phyloP scores from a whole-genome alignment of 768 basidiomycete species.

The Suillus subaureus region DNA sequence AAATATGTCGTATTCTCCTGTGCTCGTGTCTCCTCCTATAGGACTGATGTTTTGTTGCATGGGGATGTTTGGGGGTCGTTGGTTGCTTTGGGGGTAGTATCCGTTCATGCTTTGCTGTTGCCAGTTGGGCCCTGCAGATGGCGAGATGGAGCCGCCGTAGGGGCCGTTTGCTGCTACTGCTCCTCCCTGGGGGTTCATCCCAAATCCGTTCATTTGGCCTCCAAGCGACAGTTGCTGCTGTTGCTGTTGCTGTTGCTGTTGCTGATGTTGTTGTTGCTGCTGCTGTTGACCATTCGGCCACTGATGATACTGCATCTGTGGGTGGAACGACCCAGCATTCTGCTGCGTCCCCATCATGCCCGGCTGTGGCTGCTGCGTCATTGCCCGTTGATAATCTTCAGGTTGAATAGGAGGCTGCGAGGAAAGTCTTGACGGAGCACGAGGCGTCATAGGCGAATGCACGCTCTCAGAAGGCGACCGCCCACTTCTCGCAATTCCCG shows the following conservation, averaged over 20 bases:
- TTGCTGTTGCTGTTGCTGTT: conserved; percentile 50
- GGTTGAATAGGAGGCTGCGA: conserved; percentile 53
- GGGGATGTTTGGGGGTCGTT: conserved; percentile 51
- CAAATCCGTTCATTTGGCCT: conserved; percentile 38
- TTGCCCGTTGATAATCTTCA: conserved; percentile 39
- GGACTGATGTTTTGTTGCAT: conserved; percentile 47
- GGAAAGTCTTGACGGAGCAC: conserved; percentile 36
- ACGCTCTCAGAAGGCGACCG: conserved; percentile 73
- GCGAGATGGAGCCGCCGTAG: conserved; percentile 28
- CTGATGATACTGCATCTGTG: conserved; percentile 43
- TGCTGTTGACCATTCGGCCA: conserved; percentile 59
- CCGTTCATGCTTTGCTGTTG: conserved; percentile 28
- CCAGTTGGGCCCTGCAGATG: conserved; percentile 28
- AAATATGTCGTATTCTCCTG: conserved; percentile 60
- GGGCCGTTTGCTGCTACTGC: conserved; percentile 26
- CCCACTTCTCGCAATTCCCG: conserved; percentile 74
- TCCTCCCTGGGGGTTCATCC: conserved; percentile 41
- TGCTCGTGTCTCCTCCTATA: conserved; percentile 43
- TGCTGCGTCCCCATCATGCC: conserved; percentile 27
- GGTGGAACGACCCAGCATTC: conserved; percentile 25
- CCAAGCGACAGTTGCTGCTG: conserved; percentile 32
- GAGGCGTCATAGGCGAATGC: conserved; percentile 45
- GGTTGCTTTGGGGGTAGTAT: conserved; percentile 30
- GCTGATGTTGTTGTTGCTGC: conserved; percentile 46
- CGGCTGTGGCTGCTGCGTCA: conserved; percentile 40